phyloP scores from a whole-genome alignment of 805 yeast genomes.

The Spathaspora arborariae region DNA sequence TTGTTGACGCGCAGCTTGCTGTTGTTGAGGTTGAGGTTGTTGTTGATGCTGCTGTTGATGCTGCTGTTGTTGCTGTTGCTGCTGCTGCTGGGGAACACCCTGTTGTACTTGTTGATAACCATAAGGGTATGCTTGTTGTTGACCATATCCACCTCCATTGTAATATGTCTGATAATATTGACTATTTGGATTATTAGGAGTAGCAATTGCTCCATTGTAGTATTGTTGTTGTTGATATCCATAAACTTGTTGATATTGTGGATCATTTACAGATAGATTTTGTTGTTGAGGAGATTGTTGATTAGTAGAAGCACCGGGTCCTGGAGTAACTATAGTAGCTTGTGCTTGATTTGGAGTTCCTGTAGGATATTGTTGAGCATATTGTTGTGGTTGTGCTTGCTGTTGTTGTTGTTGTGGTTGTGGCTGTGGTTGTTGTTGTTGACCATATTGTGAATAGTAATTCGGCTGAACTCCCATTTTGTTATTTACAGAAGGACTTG shows the following conservation, averaged over 20 bases:
- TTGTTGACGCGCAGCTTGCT: conserved; percentile 3
- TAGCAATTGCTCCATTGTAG: neutral
- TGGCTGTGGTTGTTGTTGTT: conserved; percentile 6
- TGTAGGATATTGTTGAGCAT: conserved; percentile 1
- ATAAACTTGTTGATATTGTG: conserved; percentile 3
- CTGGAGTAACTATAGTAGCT: neutral
- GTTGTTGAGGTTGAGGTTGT: conserved; percentile 3
- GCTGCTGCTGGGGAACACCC: conserved; percentile 20
- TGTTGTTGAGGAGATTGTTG: conserved; percentile 4
- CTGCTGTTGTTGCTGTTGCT: conserved; percentile 12
- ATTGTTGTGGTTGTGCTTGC: too few relatives aligned
- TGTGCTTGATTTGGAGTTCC: conserved; percentile 1
- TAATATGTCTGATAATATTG: conserved; percentile 6
- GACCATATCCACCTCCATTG: conserved; percentile 4
- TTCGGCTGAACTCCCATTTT: conserved; percentile 1
- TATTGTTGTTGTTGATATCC: neutral
- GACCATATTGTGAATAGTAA: conserved; percentile 6
- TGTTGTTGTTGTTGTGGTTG: conserved; percentile 2
- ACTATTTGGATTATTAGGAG: conserved; percentile 2
- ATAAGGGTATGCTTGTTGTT: conserved; percentile 5
- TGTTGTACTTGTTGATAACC: conserved; percentile 6
- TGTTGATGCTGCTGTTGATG: conserved; percentile 1
- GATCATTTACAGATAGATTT: neutral
- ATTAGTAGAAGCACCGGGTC: neutral
- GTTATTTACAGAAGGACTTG: neutral